A percentile compares a stretch with the other conserved stretches of the same genome.
phyloP scores from a whole-genome alignment of 2,329 filamentous ascomycete species.

The Colletotrichum somersetense region DNA sequence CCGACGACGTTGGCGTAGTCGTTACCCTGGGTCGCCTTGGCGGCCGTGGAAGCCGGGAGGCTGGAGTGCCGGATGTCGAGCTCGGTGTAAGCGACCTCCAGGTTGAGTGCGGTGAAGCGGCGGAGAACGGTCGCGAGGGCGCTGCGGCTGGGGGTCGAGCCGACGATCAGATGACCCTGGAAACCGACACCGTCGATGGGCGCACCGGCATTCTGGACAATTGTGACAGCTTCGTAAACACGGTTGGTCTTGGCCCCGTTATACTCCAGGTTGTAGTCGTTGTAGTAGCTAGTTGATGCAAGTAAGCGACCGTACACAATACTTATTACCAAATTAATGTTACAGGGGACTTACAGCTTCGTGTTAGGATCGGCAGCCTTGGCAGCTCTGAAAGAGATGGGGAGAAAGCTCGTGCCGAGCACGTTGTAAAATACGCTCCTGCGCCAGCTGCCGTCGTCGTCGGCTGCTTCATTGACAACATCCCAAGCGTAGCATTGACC shows the following conservation, averaged over 20 bases:
- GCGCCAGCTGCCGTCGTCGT: slow-evolving; percentile 63
- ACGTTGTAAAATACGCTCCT: slow-evolving; percentile 60
- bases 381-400: slow-evolving; percentile 62
- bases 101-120: slow-evolving; percentile 62
- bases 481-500: slow-evolving; percentile 64
- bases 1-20: slow-evolving; percentile 1
- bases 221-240: slow-evolving; percentile 51
- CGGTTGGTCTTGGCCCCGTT: slow-evolving; percentile 52
- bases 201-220: slow-evolving; percentile 53
- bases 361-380: slow-evolving; percentile 59
- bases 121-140: slow-evolving; percentile 60
- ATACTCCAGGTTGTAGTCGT: slow-evolving; percentile 69
- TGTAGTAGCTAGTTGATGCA: slow-evolving; percentile 59
- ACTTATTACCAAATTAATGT: neutral
- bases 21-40: slow-evolving; percentile 53
- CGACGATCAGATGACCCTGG: slow-evolving; percentile 63
- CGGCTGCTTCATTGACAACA: slow-evolving; percentile 60
- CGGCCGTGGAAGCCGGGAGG: slow-evolving; percentile 59
- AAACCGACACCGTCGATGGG: slow-evolving; percentile 67
- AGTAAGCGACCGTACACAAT: neutral
- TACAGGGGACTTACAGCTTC: slow-evolving; percentile 57
- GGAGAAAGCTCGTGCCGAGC: slow-evolving; percentile 64
- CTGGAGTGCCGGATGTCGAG: slow-evolving; percentile 67
- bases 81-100: slow-evolving; percentile 73
- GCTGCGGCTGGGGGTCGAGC: slow-evolving; percentile 57